Conservation (phyloP, 2,329 filamentous ascomycete genomes). For the Penicillium psychrosexuale region DNA sequence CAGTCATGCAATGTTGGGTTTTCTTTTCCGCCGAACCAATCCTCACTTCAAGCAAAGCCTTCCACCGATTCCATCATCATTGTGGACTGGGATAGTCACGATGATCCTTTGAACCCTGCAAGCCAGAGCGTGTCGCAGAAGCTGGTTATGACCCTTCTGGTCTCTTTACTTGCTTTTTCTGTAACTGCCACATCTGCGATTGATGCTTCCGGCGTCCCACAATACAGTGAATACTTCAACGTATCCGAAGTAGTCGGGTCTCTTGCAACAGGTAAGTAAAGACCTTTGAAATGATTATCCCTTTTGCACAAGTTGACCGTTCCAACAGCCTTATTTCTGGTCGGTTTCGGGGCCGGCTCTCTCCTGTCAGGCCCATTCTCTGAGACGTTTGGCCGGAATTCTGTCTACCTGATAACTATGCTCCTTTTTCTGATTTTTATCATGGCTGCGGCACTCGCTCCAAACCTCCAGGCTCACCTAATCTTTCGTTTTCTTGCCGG, state of each 20-base stretch:
- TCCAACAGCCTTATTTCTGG: constrained; percentile 20
- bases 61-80: not conserved
- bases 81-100: constrained; percentile 39
- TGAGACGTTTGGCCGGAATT: constrained; percentile 49
- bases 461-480: constrained; percentile 49
- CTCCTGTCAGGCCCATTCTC: constrained; percentile 50
- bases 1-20: not conserved
- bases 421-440: constrained; percentile 49
- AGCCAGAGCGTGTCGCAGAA: constrained; percentile 35
- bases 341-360: constrained; percentile 50
- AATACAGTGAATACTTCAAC: constrained; percentile 47
- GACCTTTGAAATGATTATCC: not conserved
- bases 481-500: constrained; percentile 52
- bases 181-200: constrained; percentile 53
- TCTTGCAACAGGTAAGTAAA: constrained; percentile 44
- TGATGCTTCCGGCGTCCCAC: constrained; percentile 48
- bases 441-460: constrained; percentile 48
- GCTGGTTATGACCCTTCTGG: constrained; percentile 41
- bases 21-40: not conserved
- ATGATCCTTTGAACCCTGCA: constrained; percentile 39
- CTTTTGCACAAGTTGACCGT: not conserved
- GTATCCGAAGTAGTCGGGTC: constrained; percentile 52
- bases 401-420: constrained; percentile 49
- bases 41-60: not conserved
- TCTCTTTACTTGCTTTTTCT: constrained; percentile 50